These are phyloP conservation scores for Xylariaceae sp. DNA, from an alignment of 2,329 filamentous ascomycete genomes.

Conservation along the genomic window DNA sequence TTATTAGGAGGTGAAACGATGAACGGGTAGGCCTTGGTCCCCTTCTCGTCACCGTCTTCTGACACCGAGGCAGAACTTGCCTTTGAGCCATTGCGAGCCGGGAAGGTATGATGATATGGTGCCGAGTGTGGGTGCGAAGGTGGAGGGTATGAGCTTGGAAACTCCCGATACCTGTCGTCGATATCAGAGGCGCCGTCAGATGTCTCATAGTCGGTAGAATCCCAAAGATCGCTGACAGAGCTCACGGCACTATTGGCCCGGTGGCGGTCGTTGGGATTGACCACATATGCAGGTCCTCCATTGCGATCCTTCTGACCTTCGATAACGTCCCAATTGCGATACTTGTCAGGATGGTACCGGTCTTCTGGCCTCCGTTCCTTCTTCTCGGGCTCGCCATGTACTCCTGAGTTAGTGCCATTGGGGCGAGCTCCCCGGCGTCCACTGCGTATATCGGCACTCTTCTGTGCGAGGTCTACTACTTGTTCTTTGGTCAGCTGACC, in stretches of 20 bases:
- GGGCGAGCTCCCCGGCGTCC: conserved; percentile 21
- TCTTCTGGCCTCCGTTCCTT: conserved; percentile 24
- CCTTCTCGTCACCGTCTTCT: conserved; percentile 26
- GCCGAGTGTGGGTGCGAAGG: conserved; percentile 17
- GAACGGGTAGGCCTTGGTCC: conserved; percentile 37
- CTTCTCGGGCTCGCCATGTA: conserved; percentile 4
- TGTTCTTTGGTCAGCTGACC: conserved; percentile 52
- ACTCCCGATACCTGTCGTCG: conserved; percentile 10
- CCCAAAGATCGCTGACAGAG: conserved; percentile 27
- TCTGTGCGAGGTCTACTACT: conserved; percentile 50
- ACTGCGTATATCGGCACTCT: conserved; percentile 46
- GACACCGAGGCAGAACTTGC: background rate
- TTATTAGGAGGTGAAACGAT: conserved; percentile 38
- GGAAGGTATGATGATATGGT: conserved; percentile 17
- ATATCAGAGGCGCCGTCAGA: conserved; percentile 3
- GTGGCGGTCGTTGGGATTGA: conserved; percentile 17
- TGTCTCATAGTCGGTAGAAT: conserved; percentile 25
- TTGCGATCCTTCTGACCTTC: conserved; percentile 18
- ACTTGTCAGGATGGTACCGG: conserved; percentile 32
- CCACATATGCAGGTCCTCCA: conserved; percentile 20
- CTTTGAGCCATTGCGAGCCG: conserved; percentile 1
- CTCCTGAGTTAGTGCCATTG: background rate
- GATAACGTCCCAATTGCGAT: conserved; percentile 31
- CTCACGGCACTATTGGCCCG: conserved; percentile 24
- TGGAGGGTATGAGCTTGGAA: conserved; percentile 23